Base-by-base conservation (phyloP, 2,329 filamentous ascomycete genomes). In the Dactylellina drechsleri region DNA sequence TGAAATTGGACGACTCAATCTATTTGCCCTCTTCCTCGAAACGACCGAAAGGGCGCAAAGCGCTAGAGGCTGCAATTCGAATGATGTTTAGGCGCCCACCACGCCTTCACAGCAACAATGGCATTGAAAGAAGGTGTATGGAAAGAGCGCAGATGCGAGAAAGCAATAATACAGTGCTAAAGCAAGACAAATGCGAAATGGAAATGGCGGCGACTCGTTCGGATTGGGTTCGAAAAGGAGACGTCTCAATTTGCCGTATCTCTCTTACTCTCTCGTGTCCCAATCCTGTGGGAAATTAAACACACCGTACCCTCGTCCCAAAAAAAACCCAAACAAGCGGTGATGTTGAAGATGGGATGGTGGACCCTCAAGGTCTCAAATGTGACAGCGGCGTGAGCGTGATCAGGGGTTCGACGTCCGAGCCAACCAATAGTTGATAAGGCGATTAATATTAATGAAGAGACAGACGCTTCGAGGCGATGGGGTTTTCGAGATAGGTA, bases 61-160 rank as follows among this genome's bases (percentile, higher is more conserved):
- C 65, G 72, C 72, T 70, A 76, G 65, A 71, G 72, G 61, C 72
- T 76, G 72, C 72, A 76, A 76, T 71, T 70, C 72, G 72, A 71
- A 66, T 66, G 50, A 71, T 76, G 62, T 66, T 75, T 71, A 71
- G 72, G 72, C 72, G 72, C 72, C 66, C 59, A 76, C 72, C 72
- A 68, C 71, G 71, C 71, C 71, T 68, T 56, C 65, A 75, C 71
- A 68, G 36, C 71, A 68, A 68, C 60, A 75, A 54, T 61, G 41
- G 64, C 71, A 75, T 75, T 62, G 65, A 58, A 60, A 67, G 58
- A 61, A 57, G 36, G 61, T 74, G 68, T 53, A 58, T 65, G 31
- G 31, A 36, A 36, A 61, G 50, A 52, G 61, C 50, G 58, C 66
- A 59, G 59, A 64, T 67, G 71, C 65, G 59, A 67, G 61, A 64